Evolutionary conservation across 257 asterid genomes (phyloP), one percentile per base, ranked within the genome.

Genomic region (Henckelia pumila): DNA sequence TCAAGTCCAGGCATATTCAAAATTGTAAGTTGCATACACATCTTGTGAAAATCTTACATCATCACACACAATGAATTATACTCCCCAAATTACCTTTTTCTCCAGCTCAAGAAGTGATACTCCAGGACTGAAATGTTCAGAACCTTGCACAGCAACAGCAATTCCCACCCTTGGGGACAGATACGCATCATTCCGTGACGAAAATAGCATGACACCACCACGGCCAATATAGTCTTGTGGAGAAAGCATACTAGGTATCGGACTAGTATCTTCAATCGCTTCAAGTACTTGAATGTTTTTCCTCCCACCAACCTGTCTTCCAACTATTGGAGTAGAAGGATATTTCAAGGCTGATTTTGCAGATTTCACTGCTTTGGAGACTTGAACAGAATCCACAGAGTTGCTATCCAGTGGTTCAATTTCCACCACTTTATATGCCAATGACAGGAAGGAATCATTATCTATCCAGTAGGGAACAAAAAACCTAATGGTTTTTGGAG

Each of bases 381-480:
- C 78, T 50, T 71, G 32, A 74, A 73, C 76, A 71, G 88, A 80
- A 77, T 94, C 99, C 67, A 58, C 71, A 72, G 84, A 92, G n/a
- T 79, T 77, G 73, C 76, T 79, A 73, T 87, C 97, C 62, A 78
- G 64, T 11, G 92, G 88, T 78, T 94, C 99, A 73, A 89, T 91
- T 82, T 94, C 99, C 80, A 94, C 92, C 77, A 94, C 96, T 73
- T 88, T 86, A 81, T 87, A 94, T 72, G 95, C 84, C 83, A 94
- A 80, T 29, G 83, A 71, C 78, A 94, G 84, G 80, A 79, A 88
- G 61, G 95, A 74, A 26, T 85, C 95, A 50, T 94, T 94, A 76
- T 76, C 81, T 79, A 94, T 86, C 97, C 99, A 94, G 76, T 94
- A 94, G n/a, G 99, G 99, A 73, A 94, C 97, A 78, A 88, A 94